Evolutionary conservation across 495 filamentous ascomycete species (phyloP), one percentile per base, ranked within the genome.

Genomic region (Annulohypoxylon bovei): DNA sequence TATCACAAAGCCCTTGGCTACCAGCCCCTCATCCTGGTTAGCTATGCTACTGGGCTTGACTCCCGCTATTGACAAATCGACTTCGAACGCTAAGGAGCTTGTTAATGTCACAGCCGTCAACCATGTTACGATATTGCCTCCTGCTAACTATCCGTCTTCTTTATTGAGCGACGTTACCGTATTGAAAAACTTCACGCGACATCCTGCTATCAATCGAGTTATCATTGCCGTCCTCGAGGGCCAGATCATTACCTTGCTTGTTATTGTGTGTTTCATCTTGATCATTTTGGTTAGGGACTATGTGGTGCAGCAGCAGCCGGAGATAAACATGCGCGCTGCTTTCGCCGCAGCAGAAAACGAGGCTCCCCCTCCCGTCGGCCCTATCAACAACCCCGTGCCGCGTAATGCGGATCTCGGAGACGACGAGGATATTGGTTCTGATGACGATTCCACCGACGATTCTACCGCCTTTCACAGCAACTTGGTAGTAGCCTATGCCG

Each of bases 211-310:
- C 68, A 98, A 99, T 76, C 88, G 88, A 40, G 85, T 91, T 57
- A 81, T 98, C 40, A 91, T 98, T 54, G 89, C 94, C 63, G 89
- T 92, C 0, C 78, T 97, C 5, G 95, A 99, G 81, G 95, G 95
- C 35, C 94, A 95, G 72, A 85, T 98, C 39, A 96, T 99, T 65
- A 98, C 95, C 6, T 78, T 97, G 1, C 81, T 95, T 12, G 92
- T 98, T 32, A 94, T 99, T 6, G 84, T 94, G 55, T 91, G 89
- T 49, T 98, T 98, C 77, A 97, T 99, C 55, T 80, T 99, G 32
- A 89, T 99, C 40, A 98, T 99, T 70, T 81, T 99, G 16, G 97
- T 99, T 54, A 85, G 95, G 16, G 95, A 99, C 80, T 99, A 97
- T 88, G 95, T 99, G 39, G 93, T 98, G 5, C 95, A 98, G 74